These are phyloP conservation scores for Trichoderma simmonsii DNA, from an alignment of 2,329 filamentous ascomycete genomes.

Conservation along the genomic window DNA sequence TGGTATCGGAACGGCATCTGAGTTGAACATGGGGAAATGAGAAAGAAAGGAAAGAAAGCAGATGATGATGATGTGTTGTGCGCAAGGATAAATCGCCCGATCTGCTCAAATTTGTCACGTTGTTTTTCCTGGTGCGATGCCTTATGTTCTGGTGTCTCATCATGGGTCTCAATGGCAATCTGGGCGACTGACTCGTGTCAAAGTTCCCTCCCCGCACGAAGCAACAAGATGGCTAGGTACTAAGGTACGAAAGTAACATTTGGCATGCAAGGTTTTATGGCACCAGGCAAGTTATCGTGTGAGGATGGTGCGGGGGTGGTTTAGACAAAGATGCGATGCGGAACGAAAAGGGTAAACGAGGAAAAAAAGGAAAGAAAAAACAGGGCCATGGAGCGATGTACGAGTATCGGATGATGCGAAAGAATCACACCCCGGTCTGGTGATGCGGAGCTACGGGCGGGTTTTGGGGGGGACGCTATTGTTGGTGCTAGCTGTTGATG, in stretches of 20 bases:
- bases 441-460: not conserved
- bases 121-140: not conserved
- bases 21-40: not conserved
- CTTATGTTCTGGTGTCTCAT: not conserved
- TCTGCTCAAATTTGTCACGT: not conserved
- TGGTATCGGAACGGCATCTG: not conserved
- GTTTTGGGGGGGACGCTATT: not conserved
- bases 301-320: not conserved
- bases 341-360: not conserved
- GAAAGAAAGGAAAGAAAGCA: not conserved
- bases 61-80: not conserved
- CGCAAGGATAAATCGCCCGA: not conserved
- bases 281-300: not conserved
- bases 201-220: not conserved
- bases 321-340: not conserved
- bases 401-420: constrained; percentile 6
- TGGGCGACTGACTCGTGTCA: not conserved
- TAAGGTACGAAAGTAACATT: not conserved
- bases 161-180: not conserved
- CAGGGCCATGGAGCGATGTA: not conserved
- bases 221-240: not conserved
- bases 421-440: constrained; percentile 12
- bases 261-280: not conserved
- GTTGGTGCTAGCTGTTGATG: not conserved
- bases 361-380: not conserved